Evolutionary conservation across 352 stramenopile species (phyloP), one percentile per base, ranked within the genome.

Genomic region (Pythium apleroticum): DNA sequence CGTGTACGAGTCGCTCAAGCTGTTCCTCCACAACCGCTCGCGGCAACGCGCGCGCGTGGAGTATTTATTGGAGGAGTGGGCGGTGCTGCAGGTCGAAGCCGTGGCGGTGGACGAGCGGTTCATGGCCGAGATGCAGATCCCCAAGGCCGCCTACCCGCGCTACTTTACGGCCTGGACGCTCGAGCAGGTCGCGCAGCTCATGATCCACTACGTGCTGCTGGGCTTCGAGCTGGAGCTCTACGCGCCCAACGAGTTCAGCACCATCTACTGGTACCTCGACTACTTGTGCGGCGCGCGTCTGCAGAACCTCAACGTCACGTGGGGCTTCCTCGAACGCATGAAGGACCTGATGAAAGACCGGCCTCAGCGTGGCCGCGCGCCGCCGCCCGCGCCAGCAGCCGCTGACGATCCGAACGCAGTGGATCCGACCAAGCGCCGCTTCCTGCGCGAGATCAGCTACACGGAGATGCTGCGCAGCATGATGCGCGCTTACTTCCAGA

Each of bases 251-350:
- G 86, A 95, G 54, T 78, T 82, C 65, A 79, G 76, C 54, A 91
- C 77, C 25, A 74, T 91, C 31, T 95, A 89, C 64, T 95, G 86
- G 86, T 96, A 96, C 61, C 57, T 94, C 39, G 88, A 96, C 73
- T 96, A 92, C 63, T 71, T 96, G 60, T 72, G 87, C 48, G 84
- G 86, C n/a, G 88, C 84, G 30, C 83, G 86, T 10, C 75, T 95
- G 7, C 86, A 95, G 57, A 95, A 93, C 56, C 63, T 95, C 22
- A 90, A 78, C 5, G 74, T 89, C 28, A 91, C 84, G 46, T 92
- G 86, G 83, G 77, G 74, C 31, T 93, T 95, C 61, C 73, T 95
- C 4, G 79, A 95, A 52, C 91, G 91, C 54, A 80, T 95, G 78
- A 87, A 86, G 25, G 71, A 89, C 60, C 76, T 92, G n/a, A 71